phyloP scores from a whole-genome alignment of 1,284 basidiomycete species.

The Cryptococcus sp. region DNA sequence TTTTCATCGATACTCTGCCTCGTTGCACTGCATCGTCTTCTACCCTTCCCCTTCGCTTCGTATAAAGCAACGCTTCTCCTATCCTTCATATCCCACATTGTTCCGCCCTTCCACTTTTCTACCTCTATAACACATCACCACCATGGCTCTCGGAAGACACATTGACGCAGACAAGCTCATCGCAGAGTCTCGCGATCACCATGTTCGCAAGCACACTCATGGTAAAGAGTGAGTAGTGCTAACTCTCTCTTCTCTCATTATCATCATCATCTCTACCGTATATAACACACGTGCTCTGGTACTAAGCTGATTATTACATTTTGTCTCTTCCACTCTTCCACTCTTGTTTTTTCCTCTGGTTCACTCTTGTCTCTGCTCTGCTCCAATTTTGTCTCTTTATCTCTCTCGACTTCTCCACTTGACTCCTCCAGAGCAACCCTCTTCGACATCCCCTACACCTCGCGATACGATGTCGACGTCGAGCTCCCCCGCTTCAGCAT shows the following conservation, averaged over 20 bases:
- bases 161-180: constrained; percentile 51
- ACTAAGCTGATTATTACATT: background rate
- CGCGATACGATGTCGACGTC: constrained; percentile 43
- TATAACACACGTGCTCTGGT: background rate
- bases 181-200: constrained; percentile 40
- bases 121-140: constrained; percentile 9
- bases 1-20: too few relatives aligned
- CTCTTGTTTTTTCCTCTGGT: background rate
- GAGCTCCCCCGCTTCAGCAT: constrained; percentile 53
- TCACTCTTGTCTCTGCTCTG: too few relatives aligned
- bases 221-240: constrained; percentile 25
- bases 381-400: too few relatives aligned
- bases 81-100: background rate
- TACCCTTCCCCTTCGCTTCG: background rate
- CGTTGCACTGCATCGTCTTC: background rate
- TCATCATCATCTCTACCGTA: background rate
- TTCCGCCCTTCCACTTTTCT: background rate
- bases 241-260: background rate
- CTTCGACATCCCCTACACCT: constrained; percentile 44
- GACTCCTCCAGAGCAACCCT: constrained; percentile 22
- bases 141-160: constrained; percentile 47
- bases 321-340: background rate
- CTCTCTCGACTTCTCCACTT: too few relatives aligned
- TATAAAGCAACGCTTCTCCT: constrained; percentile 4
- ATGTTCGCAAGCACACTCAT: constrained; percentile 35